phyloP scores from a whole-genome alignment of 176 grass and related monocot genomes.

The Bonia amplexicaulis region DNA sequence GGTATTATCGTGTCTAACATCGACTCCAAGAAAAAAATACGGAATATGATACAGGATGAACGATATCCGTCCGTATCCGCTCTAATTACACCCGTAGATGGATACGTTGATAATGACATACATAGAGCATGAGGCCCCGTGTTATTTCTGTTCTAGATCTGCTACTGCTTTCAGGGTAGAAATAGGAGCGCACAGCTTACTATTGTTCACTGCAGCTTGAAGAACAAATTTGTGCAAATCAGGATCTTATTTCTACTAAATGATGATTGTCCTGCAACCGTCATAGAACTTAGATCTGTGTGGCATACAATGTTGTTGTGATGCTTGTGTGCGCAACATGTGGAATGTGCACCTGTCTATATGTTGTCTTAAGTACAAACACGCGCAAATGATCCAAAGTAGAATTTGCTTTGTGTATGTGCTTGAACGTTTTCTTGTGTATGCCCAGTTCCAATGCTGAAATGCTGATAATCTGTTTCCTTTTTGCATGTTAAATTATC shows the following conservation, averaged over 20 bases:
- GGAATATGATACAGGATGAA: no score
- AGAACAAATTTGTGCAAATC: not conserved
- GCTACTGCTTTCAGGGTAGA: not conserved
- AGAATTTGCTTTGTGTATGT: not conserved
- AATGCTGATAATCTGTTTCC: not conserved
- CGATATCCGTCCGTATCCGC: no score
- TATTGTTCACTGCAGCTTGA: not conserved
- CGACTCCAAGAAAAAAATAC: no score
- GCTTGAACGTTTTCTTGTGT: not conserved
- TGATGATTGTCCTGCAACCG: not conserved
- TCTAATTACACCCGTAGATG: no score
- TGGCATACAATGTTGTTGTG: not conserved
- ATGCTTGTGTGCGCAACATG: not conserved
- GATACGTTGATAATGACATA: no score
- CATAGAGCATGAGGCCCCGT: no score
- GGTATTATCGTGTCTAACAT: no score
- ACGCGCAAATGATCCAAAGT: not conserved
- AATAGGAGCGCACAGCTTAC: not conserved
- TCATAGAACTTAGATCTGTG: not conserved
- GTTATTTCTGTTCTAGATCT: no score
- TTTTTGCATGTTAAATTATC: slow-evolving; percentile 18
- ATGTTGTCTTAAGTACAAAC: not conserved
- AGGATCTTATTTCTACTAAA: not conserved
- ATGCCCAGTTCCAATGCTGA: not conserved
- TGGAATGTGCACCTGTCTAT: not conserved